Conservation (phyloP, 2,329 filamentous ascomycete species). For the Geoglossum cookeanum region DNA sequence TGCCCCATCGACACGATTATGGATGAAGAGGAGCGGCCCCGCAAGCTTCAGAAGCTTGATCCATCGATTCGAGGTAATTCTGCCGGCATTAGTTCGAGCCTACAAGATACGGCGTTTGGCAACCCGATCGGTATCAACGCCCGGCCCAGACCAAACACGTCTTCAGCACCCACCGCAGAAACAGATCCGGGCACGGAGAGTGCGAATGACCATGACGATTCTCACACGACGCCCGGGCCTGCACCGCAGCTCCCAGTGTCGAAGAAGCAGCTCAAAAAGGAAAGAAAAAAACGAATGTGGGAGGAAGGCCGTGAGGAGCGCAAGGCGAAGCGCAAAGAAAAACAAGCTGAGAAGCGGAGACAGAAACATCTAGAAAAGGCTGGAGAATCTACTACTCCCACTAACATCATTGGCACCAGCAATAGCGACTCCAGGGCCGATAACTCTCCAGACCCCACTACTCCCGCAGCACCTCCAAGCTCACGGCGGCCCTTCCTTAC, state of each 20-base stretch:
- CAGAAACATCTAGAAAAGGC: not conserved
- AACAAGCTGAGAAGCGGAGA: slow-evolving; percentile 4
- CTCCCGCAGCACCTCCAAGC: not conserved
- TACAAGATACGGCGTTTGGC: not conserved
- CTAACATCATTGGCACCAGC: not conserved
- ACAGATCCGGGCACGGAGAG: not conserved
- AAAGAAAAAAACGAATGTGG: slow-evolving; percentile 1
- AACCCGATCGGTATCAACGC: not conserved
- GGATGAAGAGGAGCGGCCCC: slow-evolving; percentile 3
- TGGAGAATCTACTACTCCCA: not conserved
- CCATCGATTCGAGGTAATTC: not conserved
- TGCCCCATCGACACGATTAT: not conserved
- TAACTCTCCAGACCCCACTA: not conserved
- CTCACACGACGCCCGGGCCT: not conserved
- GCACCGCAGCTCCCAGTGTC: not conserved
- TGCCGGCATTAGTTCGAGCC: too few relatives aligned
- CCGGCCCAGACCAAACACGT: not conserved
- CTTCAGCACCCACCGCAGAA: not conserved
- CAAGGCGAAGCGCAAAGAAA: slow-evolving; percentile 6
- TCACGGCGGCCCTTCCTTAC: slow-evolving; percentile 30
- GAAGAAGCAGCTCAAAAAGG: slow-evolving; percentile 5
- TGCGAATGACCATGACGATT: not conserved
- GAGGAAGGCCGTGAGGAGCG: slow-evolving; percentile 3
- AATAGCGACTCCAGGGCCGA: not conserved
- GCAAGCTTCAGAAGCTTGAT: slow-evolving; percentile 4